These are phyloP conservation scores for Thraustotheca clavata DNA, from an alignment of 352 stramenopile genomes.

Conservation along the genomic window DNA sequence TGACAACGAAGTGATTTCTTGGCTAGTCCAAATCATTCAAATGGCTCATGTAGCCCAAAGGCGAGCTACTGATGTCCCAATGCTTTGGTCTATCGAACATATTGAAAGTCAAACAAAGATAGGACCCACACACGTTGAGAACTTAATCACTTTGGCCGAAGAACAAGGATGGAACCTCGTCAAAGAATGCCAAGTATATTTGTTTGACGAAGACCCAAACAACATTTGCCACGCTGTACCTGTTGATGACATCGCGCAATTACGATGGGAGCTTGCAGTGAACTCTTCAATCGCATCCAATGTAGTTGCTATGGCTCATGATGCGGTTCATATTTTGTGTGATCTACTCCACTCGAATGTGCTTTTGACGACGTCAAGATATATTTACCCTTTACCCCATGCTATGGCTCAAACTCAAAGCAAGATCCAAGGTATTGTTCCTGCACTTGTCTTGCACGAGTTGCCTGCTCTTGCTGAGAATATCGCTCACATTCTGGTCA, in stretches of 20 bases:
- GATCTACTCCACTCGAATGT: conserved; percentile 54
- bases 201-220: background rate
- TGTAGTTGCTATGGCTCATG: conserved; percentile 57
- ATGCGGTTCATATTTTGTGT: conserved; percentile 57
- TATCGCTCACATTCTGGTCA: conserved; percentile 44
- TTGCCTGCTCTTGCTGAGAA: conserved; percentile 47
- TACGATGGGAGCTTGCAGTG: conserved; percentile 72
- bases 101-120: too few species aligned
- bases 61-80: too few species aligned
- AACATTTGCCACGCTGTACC: background rate
- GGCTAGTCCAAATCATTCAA: conserved; percentile 53
- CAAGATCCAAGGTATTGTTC: conserved; percentile 38
- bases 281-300: conserved; percentile 35
- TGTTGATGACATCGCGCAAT: conserved; percentile 28
- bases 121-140: too few species aligned
- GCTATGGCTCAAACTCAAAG: conserved; percentile 43
- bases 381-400: conserved; percentile 49
- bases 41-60: conserved; percentile 44
- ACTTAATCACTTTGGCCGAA: too few species aligned
- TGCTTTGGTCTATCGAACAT: too few species aligned
- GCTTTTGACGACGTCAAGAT: conserved; percentile 25
- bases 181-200: background rate
- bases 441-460: conserved; percentile 41
- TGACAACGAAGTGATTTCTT: conserved; percentile 34
- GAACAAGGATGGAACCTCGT: too few species aligned